A percentile compares a stretch with the other conserved stretches of the same genome.
Conservation (phyloP, 2,329 filamentous ascomycete genomes). For the Aspergillus jensenii region DNA sequence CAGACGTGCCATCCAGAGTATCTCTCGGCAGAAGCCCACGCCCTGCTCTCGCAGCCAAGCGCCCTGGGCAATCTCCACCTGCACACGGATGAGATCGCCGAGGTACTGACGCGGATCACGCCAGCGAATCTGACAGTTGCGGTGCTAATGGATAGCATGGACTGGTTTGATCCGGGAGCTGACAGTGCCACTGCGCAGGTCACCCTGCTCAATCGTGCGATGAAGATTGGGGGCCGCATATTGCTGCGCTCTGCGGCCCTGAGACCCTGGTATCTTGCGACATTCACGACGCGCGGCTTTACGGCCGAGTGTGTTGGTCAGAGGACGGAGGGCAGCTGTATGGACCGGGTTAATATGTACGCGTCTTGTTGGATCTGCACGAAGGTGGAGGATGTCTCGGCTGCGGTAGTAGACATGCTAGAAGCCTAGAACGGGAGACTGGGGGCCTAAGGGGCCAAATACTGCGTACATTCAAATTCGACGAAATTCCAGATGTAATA, state of each 20-base stretch:
- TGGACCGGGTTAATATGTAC: conserved; percentile 2
- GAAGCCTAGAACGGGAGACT: too few species aligned
- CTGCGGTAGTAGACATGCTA: background rate
- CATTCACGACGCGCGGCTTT: background rate
- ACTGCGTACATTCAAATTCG: too few species aligned
- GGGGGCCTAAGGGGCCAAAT: too few species aligned
- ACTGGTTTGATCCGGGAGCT: background rate
- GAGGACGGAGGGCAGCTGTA: background rate
- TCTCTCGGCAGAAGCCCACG: background rate
- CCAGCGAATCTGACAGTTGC: background rate
- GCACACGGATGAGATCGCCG: background rate
- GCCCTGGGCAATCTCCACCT: background rate
- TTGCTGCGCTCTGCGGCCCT: background rate
- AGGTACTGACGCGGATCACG: background rate
- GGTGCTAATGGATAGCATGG: background rate
- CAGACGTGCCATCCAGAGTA: background rate
- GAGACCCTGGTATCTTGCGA: background rate
- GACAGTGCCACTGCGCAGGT: background rate
- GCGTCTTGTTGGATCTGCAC: background rate
- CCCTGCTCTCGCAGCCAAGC: background rate
- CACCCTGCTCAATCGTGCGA: background rate
- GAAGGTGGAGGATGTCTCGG: background rate
- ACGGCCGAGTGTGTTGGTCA: background rate
- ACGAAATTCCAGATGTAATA: background rate
- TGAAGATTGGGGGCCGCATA: background rate